Evolutionary conservation across 345 rosid genomes (phyloP).

Genomic region (Eutrema japonicum): DNA sequence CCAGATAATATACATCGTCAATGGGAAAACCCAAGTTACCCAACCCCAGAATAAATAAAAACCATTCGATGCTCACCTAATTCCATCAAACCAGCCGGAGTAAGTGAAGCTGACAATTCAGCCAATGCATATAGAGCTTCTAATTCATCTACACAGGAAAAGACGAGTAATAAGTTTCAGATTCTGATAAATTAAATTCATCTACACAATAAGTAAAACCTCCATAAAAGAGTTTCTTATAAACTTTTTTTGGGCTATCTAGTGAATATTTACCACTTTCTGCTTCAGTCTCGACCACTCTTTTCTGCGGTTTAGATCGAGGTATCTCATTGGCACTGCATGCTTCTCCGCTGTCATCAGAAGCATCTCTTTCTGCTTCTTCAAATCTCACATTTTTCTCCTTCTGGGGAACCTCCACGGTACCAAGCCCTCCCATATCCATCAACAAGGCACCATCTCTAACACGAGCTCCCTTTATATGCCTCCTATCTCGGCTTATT

Average conservation of each 20-base stretch:
- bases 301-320: constrained; percentile 42
- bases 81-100: constrained; percentile 55
- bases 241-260: constrained; percentile 48
- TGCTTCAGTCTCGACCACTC: constrained; percentile 49
- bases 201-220: constrained; percentile 41
- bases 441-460: constrained; percentile 50
- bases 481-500: constrained; percentile 50
- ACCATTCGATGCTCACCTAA: constrained; percentile 56
- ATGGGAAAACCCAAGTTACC: not conserved
- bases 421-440: constrained; percentile 65
- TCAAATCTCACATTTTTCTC: constrained; percentile 59
- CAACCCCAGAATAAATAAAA: constrained; percentile 2
- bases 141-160: constrained; percentile 59
- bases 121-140: constrained; percentile 74
- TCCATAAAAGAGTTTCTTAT: constrained; percentile 61
- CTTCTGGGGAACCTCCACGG: constrained; percentile 60
- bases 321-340: constrained; percentile 78
- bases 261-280: constrained; percentile 49
- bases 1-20: constrained; percentile 18
- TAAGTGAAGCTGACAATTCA: constrained; percentile 56
- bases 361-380: constrained; percentile 50
- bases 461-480: constrained; percentile 44
- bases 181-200: not conserved
- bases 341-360: constrained; percentile 76
- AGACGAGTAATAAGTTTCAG: constrained; percentile 18